phyloP scores from a whole-genome alignment of 768 basidiomycete genomes.

The Boletellus ananas region DNA sequence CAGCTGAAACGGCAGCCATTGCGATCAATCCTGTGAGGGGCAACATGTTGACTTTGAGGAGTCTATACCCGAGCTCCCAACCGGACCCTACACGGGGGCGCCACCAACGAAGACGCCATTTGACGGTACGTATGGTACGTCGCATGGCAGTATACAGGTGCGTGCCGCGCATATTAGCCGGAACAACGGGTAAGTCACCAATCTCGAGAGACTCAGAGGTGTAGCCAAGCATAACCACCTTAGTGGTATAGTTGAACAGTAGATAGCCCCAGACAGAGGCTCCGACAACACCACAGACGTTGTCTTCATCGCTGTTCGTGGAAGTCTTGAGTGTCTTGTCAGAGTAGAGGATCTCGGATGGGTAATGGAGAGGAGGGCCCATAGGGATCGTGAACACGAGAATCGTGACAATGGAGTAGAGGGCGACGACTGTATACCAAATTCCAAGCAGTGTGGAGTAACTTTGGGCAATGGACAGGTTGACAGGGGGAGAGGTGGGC shows the following conservation, averaged over 20 bases:
- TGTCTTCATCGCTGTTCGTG: conserved; percentile 64
- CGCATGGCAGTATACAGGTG: conserved; percentile 66
- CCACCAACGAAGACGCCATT: conserved; percentile 55
- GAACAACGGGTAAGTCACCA: conserved; percentile 82
- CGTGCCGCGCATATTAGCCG: conserved; percentile 65
- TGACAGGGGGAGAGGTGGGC: conserved; percentile 42
- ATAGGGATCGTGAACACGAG: conserved; percentile 53
- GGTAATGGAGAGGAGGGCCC: conserved; percentile 74
- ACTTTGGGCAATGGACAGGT: conserved; percentile 24
- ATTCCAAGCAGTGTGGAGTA: conserved; percentile 30
- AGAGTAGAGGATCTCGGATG: conserved; percentile 70
- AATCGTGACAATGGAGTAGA: conserved; percentile 46
- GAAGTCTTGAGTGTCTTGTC: conserved; percentile 58
- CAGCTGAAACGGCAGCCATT: conserved; percentile 55
- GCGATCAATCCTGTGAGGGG: conserved; percentile 40
- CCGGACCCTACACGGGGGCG: conserved; percentile 58
- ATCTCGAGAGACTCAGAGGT: conserved; percentile 72
- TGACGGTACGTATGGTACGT: conserved; percentile 46
- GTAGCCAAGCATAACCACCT: conserved; percentile 83
- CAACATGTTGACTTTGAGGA: conserved; percentile 53
- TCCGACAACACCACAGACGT: conserved; percentile 63
- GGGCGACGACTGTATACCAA: conserved; percentile 50
- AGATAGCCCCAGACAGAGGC: conserved; percentile 45
- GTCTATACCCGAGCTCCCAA: conserved; percentile 57
- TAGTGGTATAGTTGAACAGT: conserved; percentile 86